Evolutionary conservation across 805 yeast genomes (phyloP), one percentile per base, ranked within the genome.

Genomic region (Ogataea angusta): DNA sequence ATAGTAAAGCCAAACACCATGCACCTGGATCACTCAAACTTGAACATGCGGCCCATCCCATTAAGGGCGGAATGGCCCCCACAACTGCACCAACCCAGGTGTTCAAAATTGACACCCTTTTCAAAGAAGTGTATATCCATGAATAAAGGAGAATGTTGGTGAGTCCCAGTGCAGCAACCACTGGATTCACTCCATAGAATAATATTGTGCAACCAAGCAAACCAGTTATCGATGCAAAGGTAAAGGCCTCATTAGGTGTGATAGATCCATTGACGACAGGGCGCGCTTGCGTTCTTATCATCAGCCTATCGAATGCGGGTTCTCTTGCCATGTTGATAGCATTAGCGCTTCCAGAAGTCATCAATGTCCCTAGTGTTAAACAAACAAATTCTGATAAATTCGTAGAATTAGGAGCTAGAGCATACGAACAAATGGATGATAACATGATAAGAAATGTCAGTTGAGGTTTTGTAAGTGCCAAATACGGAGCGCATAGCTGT

Each of bases 11-110:
- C 17, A 93, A 68, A 57, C 90, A 80, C 98, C 98, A 91, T 3
- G 95, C 95, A 6, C 93, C 97, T 0, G 98, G 96, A 48, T 88
- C 86, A 3, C 73, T 51, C 26, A 90, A 64, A 1, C 89, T 76
- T 3, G 87, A 78, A 10, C 96, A 85, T 0, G 91, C 88, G 2
- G 96, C 96, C 99, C 99, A 93, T 2, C 99, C 99, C 99, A 93
- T 93, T 36, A 93, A 72, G 15, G 99, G 99, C 0, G 99, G 99
- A 34, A 93, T 85, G 0, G 97, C 99, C 4, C 99, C 99, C 4
- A 93, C 99, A n/a, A 93, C 61, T 0, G 99, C 99, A 14, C 99
- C 99, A 3, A 93, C 93, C 99, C 99, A 93, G 0, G 99, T 93
- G 62, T 93, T 93, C 29, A 85, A 60, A 37, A 93, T 91, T 17